Evolutionary conservation across 2,329 filamentous ascomycete species (phyloP).

Genomic region (Curvularia eragrostidis): DNA sequence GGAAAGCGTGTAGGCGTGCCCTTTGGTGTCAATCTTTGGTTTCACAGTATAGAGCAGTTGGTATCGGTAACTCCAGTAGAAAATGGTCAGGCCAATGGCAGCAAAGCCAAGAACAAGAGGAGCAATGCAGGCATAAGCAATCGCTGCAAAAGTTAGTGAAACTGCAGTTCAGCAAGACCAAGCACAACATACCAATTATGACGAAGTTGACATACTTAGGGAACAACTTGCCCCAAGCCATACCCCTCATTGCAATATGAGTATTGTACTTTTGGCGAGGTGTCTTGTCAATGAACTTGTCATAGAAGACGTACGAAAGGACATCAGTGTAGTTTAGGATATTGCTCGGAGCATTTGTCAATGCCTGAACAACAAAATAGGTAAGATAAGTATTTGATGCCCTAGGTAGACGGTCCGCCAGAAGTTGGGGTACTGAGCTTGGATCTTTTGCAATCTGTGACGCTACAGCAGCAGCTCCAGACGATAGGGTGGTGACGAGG

Average conservation of each 20-base stretch:
- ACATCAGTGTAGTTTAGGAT: slow-evolving; percentile 78
- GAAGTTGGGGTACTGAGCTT: slow-evolving; percentile 64
- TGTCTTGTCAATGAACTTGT: slow-evolving; percentile 76
- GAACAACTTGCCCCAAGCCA: slow-evolving; percentile 51
- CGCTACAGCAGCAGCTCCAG: slow-evolving; percentile 75
- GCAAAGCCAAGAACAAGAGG: slow-evolving; percentile 85
- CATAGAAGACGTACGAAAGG: slow-evolving; percentile 74
- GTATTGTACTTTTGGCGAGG: slow-evolving; percentile 60
- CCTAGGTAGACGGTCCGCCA: slow-evolving; percentile 77
- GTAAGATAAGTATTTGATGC: slow-evolving; percentile 94
- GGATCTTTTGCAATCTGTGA: slow-evolving; percentile 70
- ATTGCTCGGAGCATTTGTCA: slow-evolving; percentile 76
- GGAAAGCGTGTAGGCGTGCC: slow-evolving; percentile 84
- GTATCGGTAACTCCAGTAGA: slow-evolving; percentile 89
- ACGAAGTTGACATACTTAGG: slow-evolving; percentile 52
- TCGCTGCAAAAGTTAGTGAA: slow-evolving; percentile 59
- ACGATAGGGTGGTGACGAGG: slow-evolving; percentile 81
- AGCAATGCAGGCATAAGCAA: slow-evolving; percentile 86
- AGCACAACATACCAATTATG: slow-evolving; percentile 47
- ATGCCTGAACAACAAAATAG: slow-evolving; percentile 91
- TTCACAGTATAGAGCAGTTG: slow-evolving; percentile 89
- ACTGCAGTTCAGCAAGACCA: not conserved
- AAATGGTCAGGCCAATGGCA: slow-evolving; percentile 75
- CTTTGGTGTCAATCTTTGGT: slow-evolving; percentile 82
- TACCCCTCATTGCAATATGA: slow-evolving; percentile 41